Percentiles rank a stretch among this genome's conserved stretches.
phyloP scores from a whole-genome alignment of 495 filamentous ascomycete species.

The Talaromyces thailandensis region DNA sequence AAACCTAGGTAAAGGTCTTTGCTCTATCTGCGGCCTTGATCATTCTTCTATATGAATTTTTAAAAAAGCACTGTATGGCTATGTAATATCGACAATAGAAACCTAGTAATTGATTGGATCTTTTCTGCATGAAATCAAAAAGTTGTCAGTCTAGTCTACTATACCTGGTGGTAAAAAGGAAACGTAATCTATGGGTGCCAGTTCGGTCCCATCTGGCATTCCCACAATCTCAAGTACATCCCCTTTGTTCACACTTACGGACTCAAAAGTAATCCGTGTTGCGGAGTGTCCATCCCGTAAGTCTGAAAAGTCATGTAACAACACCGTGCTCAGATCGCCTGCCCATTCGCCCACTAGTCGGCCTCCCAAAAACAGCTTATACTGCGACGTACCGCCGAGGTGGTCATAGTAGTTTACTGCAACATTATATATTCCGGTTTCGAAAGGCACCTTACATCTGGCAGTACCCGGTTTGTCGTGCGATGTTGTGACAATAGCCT shows the following conservation, averaged over 20 bases:
- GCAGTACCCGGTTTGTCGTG: constrained; percentile 44
- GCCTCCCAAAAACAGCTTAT: constrained; percentile 44
- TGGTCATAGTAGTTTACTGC: constrained; percentile 61
- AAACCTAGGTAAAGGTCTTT: too few relatives aligned
- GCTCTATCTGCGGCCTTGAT: too few relatives aligned
- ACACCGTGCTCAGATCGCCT: constrained; percentile 44
- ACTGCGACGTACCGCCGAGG: constrained; percentile 43
- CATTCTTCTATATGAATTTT: too few relatives aligned
- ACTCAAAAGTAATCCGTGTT: constrained; percentile 47
- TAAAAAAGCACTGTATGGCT: too few relatives aligned
- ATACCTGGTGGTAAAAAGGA: constrained; percentile 48
- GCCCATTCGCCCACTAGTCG: constrained; percentile 44
- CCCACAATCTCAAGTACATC: constrained; percentile 53
- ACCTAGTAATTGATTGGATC: not conserved
- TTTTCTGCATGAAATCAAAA: not conserved
- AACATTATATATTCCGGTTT: constrained; percentile 49
- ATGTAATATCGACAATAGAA: not conserved
- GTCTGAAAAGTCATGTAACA: constrained; percentile 46
- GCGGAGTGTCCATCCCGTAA: constrained; percentile 57
- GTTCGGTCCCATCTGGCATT: constrained; percentile 48
- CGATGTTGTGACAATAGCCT: constrained; percentile 37
- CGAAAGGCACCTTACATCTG: constrained; percentile 30
- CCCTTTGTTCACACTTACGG: constrained; percentile 41
- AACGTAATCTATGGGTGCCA: constrained; percentile 60
- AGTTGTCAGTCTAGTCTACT: constrained; percentile 37